Conservation (phyloP, 2,329 filamentous ascomycete genomes). For the Sarocladiaceae sp. region DNA sequence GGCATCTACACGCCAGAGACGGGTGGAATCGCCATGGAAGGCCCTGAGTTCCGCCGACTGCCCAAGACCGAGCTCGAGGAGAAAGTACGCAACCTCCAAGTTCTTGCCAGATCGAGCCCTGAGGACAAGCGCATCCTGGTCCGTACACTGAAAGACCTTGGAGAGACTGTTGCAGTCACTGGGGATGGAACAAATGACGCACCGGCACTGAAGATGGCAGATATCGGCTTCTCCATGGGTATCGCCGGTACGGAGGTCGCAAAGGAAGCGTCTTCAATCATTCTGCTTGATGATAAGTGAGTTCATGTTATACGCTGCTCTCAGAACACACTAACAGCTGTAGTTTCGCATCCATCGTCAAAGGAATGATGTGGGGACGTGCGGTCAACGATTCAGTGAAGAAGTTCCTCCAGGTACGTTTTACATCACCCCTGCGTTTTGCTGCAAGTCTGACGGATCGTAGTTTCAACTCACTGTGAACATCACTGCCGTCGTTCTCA, state of each 20-base stretch:
- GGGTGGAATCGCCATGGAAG: slow-evolving; percentile 61
- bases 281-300: slow-evolving; percentile 53
- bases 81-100: slow-evolving; percentile 52
- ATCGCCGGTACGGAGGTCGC: slow-evolving; percentile 56
- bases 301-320: slow-evolving; percentile 10
- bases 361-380: slow-evolving; percentile 56
- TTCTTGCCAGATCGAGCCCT: slow-evolving; percentile 59
- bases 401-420: slow-evolving; percentile 51
- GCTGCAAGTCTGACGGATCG: neutral
- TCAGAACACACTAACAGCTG: slow-evolving; percentile 9
- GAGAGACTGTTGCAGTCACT: slow-evolving; percentile 52
- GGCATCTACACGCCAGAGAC: slow-evolving; percentile 38
- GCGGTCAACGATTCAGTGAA: slow-evolving; percentile 57
- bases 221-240: slow-evolving; percentile 59
- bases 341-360: slow-evolving; percentile 50
- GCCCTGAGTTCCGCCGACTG: slow-evolving; percentile 58
- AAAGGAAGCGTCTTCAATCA: slow-evolving; percentile 56
- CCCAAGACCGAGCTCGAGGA: slow-evolving; percentile 52
- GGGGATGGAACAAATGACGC: slow-evolving; percentile 60
- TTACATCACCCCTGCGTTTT: too few species aligned
- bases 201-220: slow-evolving; percentile 52
- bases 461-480: slow-evolving; percentile 61
- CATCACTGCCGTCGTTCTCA: slow-evolving; percentile 58
- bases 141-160: slow-evolving; percentile 52
- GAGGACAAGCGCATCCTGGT: slow-evolving; percentile 62